Percentiles rank a stretch among this genome's conserved stretches.
phyloP scores from a whole-genome alignment of 352 stramenopile genomes.

The Globisporangium solare region DNA sequence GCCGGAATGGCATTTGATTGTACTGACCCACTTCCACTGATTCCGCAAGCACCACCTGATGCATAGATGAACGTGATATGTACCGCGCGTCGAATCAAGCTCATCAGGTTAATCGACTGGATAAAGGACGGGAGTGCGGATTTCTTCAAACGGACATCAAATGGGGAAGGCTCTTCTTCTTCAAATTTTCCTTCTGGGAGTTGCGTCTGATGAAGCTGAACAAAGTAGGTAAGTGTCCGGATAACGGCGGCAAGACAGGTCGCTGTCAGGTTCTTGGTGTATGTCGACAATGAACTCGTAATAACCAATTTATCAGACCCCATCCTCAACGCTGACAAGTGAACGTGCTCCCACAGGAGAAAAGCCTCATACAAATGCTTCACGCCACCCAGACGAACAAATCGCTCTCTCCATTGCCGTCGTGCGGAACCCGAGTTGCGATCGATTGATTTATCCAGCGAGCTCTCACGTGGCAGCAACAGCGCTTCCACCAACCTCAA shows the following conservation, averaged over 20 bases:
- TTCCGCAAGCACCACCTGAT: background rate
- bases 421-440: conserved; percentile 29
- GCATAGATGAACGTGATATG: conserved; percentile 1
- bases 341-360: conserved; percentile 20
- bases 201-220: conserved; percentile 18
- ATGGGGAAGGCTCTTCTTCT: conserved; percentile 6
- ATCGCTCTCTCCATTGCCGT: conserved; percentile 75
- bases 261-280: conserved; percentile 28
- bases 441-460: background rate
- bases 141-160: conserved; percentile 27
- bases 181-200: background rate
- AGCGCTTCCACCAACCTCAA: conserved; percentile 68
- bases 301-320: background rate
- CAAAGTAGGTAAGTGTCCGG: conserved; percentile 38
- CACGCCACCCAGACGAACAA: conserved; percentile 56
- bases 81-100: conserved; percentile 1
- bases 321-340: background rate
- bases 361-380: conserved; percentile 40
- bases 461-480: conserved; percentile 32
- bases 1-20: too few relatives aligned
- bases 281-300: conserved; percentile 11
- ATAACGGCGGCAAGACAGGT: conserved; percentile 55
- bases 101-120: conserved; percentile 14
- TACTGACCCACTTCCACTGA: background rate
- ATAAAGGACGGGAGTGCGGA: conserved; percentile 33